Evolutionary conservation across 179 eudicot species (phyloP).

Genomic region (Beta corolliflora): DNA sequence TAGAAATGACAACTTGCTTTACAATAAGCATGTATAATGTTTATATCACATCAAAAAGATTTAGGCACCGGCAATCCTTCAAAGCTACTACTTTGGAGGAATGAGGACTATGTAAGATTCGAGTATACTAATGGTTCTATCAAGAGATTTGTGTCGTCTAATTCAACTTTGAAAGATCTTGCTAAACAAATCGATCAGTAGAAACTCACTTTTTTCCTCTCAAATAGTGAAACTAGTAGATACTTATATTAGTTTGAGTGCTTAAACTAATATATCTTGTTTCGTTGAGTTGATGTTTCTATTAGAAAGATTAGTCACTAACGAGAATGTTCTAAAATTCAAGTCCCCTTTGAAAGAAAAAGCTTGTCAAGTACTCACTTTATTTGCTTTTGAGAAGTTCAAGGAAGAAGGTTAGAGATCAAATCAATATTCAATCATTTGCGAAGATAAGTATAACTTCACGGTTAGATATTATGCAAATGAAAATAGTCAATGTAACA

Average conservation of each 20-base stretch:
- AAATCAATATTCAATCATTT: background rate
- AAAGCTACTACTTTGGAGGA: constrained; percentile 17
- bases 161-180: background rate
- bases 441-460: too few species aligned
- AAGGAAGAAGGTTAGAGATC: constrained; percentile 2
- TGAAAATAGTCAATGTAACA: background rate
- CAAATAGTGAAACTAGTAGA: background rate
- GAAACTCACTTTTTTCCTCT: background rate
- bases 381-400: constrained; percentile 19
- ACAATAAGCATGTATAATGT: background rate
- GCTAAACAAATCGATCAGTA: constrained; percentile 4
- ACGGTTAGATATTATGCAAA: too few species aligned
- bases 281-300: constrained; percentile 11
- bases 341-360: constrained; percentile 21
- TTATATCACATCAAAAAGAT: constrained; percentile 14
- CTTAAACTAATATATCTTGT: background rate
- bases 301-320: constrained; percentile 12
- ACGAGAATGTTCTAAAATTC: background rate
- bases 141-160: constrained; percentile 11
- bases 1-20: constrained; percentile 2
- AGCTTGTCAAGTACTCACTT: constrained; percentile 8
- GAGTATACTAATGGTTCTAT: constrained; percentile 23
- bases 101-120: constrained; percentile 16
- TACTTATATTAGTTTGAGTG: background rate
- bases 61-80: constrained; percentile 12